These are phyloP conservation scores for Candida multigemmis DNA, from an alignment of 805 yeast species.

Conservation along the genomic window DNA sequence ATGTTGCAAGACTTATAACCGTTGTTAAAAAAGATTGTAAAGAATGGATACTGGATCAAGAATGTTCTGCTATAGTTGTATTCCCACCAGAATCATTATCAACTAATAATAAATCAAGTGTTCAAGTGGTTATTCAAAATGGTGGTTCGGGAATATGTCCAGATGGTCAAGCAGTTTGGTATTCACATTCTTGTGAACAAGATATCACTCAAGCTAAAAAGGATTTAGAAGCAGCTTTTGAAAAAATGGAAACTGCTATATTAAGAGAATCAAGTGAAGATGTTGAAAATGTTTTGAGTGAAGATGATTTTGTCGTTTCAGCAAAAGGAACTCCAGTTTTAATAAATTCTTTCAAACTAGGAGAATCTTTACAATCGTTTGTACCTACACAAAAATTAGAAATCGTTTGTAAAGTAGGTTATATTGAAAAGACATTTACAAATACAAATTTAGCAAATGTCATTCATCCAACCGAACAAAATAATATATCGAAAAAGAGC, in stretches of 20 bases:
- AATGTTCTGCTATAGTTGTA: constrained; percentile 78
- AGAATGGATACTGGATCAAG: constrained; percentile 87
- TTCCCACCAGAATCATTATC: constrained; percentile 83
- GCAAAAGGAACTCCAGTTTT: constrained; percentile 49
- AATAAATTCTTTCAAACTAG: constrained; percentile 74
- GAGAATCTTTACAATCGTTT: constrained; percentile 76
- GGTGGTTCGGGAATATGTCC: constrained; percentile 86
- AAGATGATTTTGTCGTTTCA: constrained; percentile 31
- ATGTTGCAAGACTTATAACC: constrained; percentile 68
- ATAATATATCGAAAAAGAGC: constrained; percentile 13
- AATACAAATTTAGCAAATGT: constrained; percentile 29
- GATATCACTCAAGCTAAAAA: constrained; percentile 58
- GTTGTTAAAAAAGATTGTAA: constrained; percentile 80
- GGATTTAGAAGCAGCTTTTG: constrained; percentile 74
- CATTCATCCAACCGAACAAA: constrained; percentile 18
- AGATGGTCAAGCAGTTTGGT: constrained; percentile 83
- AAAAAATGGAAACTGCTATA: constrained; percentile 70
- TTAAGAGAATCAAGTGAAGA: constrained; percentile 66
- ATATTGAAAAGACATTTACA: constrained; percentile 26
- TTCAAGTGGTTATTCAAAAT: constrained; percentile 83
- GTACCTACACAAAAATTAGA: constrained; percentile 65
- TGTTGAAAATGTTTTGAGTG: constrained; percentile 41
- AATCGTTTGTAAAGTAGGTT: constrained; percentile 32
- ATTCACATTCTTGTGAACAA: constrained; percentile 65
- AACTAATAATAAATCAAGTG: constrained; percentile 57